Conservation (phyloP, 495 filamentous ascomycete species). For the Durotheca rogersii region DNA sequence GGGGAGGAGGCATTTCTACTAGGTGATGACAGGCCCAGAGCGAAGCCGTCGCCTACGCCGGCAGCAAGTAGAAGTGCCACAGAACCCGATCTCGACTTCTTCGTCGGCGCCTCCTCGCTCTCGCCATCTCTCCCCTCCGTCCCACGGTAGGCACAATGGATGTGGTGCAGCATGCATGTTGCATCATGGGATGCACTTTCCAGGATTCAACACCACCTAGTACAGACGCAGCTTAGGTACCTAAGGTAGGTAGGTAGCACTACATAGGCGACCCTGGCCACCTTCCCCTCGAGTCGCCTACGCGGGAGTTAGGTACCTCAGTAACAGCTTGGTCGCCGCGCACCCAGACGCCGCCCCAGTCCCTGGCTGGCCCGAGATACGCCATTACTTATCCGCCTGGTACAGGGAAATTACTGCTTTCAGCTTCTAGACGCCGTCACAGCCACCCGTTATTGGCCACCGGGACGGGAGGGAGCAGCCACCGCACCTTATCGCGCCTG, state of each 20-base stretch:
- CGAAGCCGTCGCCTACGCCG: no score
- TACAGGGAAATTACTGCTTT: conserved; percentile 23
- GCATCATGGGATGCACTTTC: conserved; percentile 20
- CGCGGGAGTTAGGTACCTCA: not conserved
- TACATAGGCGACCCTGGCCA: not conserved
- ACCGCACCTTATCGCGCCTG: not conserved
- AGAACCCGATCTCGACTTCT: not conserved
- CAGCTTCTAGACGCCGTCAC: conserved; percentile 15
- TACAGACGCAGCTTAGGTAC: no score
- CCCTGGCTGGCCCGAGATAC: no score
- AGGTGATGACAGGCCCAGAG: not conserved
- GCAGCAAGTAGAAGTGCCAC: not conserved
- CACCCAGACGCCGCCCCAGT: no score
- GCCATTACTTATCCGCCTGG: no score
- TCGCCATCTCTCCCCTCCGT: no score
- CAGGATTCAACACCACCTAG: no score
- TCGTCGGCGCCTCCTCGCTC: no score
- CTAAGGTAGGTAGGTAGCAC: not conserved
- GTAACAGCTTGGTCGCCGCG: not conserved
- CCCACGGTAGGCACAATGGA: no score
- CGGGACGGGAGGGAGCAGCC: conserved; percentile 2
- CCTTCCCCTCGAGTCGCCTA: no score
- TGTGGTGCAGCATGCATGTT: conserved; percentile 23
- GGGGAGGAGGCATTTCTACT: not conserved
- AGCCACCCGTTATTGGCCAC: conserved; percentile 18